Percentiles rank a stretch among this genome's conserved stretches.
phyloP scores from a whole-genome alignment of 2,329 filamentous ascomycete genomes.

The Talaromyces sp. region DNA sequence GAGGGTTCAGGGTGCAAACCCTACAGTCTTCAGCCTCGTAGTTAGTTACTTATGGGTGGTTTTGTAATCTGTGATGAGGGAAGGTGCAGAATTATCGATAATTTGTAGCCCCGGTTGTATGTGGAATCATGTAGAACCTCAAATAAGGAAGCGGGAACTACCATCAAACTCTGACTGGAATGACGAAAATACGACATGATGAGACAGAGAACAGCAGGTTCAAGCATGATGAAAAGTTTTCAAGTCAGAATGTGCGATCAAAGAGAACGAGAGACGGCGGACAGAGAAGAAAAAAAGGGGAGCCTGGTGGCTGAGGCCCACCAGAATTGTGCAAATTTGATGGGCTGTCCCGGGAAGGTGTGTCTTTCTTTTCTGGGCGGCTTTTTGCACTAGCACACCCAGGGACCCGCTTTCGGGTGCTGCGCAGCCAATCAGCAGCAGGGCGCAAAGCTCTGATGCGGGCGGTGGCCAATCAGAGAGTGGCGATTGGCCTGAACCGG shows the following conservation, averaged over 20 bases:
- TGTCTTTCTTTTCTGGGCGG: conserved; percentile 6
- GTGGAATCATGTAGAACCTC: not conserved
- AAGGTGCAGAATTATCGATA: not conserved
- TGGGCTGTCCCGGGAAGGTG: not conserved
- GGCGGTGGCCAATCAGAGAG: conserved; percentile 32
- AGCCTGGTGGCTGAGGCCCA: conserved; percentile 21
- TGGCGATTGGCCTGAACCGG: conserved; percentile 34
- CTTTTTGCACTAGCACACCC: not conserved
- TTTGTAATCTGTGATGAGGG: not conserved
- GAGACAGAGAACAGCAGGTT: not conserved
- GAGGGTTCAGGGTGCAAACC: conserved; percentile 32
- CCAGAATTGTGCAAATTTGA: conserved; percentile 9
- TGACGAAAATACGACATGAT: not conserved
- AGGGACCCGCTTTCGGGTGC: conserved; percentile 26
- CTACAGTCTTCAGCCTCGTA: conserved; percentile 13
- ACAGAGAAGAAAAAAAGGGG: conserved; percentile 3
- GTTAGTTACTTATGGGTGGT: not conserved
- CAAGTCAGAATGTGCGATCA: not conserved
- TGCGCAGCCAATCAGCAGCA: conserved; percentile 27
- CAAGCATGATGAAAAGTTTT: not conserved
- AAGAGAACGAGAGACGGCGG: not conserved
- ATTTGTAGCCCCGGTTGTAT: no score
- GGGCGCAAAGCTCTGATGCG: conserved; percentile 28
- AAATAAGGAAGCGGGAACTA: not conserved
- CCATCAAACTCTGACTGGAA: not conserved